Base-by-base conservation (phyloP, 768 basidiomycete genomes). In the Fomitopsis pulvina region DNA sequence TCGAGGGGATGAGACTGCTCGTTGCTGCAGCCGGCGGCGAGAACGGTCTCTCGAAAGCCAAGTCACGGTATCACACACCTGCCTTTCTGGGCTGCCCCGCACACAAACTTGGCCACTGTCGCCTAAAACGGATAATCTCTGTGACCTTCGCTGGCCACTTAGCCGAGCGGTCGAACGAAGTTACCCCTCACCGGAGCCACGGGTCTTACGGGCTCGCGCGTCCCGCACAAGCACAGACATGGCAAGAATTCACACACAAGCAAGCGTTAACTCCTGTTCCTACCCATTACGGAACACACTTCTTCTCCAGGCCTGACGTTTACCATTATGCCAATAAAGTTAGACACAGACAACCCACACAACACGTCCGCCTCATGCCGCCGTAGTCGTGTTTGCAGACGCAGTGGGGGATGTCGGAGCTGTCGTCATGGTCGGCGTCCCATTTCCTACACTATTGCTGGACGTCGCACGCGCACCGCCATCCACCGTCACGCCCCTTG, bases 401-500 rank as follows among this genome's bases (percentile, higher is more conserved):
- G n/a, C n/a, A n/a, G n/a, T n/a, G n/a, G n/a, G n/a, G n/a, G n/a
- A n/a, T n/a, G 43, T 44, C 25, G 43, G 18, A 21, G 29, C 30
- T n/a, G 45, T 20, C 32, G 24, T n/a, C 27, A 37, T 10, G 16
- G 47, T 21, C 18, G 40, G 30, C 21, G 41, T 14, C 30, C 47
- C 47, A 41, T 45, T 45, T 27, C 43, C 28, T 21, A 40, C 42
- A 39, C 22, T 39, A 38, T 45, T 16, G 12, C 29, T 41, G 12
- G 41, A 18, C n/a, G 39, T 27, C 41, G 47, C 28, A 5, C 25
- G 7, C 30, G 52, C 11, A 11, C 12, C 42, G 34, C 56, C 47
- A 32, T 57, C 44, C 32, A 55, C 53, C 40, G 51, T 57, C 30
- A 57, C 56, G 37, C 67, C 63, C 55, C 77, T 73, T 24, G 79